Evolutionary conservation across 805 yeast genomes (phyloP), one percentile per base, ranked within the genome.

Genomic region (Zygosaccharomyces kombuchaensis): DNA sequence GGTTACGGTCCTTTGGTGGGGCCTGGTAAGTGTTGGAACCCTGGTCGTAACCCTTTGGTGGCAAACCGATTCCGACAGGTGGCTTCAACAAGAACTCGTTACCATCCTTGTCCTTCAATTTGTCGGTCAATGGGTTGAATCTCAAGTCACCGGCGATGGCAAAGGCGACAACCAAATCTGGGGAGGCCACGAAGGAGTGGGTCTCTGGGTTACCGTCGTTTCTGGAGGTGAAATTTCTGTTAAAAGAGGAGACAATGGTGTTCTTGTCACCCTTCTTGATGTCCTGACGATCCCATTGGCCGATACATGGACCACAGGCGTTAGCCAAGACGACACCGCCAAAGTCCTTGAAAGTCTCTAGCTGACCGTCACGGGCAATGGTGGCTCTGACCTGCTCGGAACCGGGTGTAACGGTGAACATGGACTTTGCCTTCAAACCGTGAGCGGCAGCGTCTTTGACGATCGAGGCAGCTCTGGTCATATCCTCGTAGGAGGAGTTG

Each of bases 261-360:
- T 91, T 91, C 74, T 87, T 85, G 71, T 87, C 96, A 68, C 90
- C 93, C 78, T 87, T 88, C 76, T 87, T 82, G 69, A 87, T 81
- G 68, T 87, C 90, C 63, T 77, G 85, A 73, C 98, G 85, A 70
- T 90, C 96, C 98, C 98, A 91, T 77, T 91, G 97, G 65, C 98
- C 98, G 66, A 90, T 90, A 80, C 98, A 90, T 66, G 98, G 98
- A 65, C 98, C 98, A 78, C 98, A 91, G 48, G 98, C 98, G 67
- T 91, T 91, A 51, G 98, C 97, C 66, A 91, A 76, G 45, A 91
- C 97, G 51, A 84, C 78, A 68, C 96, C 98, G 59, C 97, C 97
- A 61, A 84, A 86, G 63, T 87, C 88, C 65, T 83, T 81, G 71
- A 91, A 89, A 57, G 93, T 84, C 58, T 84, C 75, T 58, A 91